Evolutionary conservation across 345 rosid genomes (phyloP).

Genomic region (Dipteronia sinensis): DNA sequence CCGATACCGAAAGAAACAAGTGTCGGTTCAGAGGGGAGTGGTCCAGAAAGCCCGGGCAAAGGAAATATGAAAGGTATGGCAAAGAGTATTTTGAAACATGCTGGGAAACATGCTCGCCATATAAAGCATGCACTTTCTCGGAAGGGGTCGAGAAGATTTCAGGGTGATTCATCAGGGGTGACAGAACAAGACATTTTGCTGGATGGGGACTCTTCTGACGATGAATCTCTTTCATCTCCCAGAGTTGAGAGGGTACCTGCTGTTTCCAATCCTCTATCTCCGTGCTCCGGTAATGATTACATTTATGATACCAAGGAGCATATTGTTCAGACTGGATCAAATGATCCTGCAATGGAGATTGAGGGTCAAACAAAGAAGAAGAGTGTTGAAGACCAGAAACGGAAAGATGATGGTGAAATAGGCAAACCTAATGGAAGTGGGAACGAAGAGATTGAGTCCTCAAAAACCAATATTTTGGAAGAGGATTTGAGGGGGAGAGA

Average conservation of each 20-base stretch:
- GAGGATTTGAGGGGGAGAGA: slow-evolving; percentile 16
- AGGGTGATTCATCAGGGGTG: slow-evolving; percentile 22
- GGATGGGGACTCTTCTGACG: slow-evolving; percentile 54
- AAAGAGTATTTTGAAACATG: slow-evolving; percentile 63
- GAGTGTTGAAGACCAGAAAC: slow-evolving; percentile 22
- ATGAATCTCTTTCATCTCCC: slow-evolving; percentile 40
- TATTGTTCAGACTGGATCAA: slow-evolving; percentile 22
- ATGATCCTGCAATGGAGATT: slow-evolving; percentile 27
- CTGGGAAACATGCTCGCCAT: slow-evolving; percentile 57
- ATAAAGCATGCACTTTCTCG: slow-evolving; percentile 65
- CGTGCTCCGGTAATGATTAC: slow-evolving; percentile 9
- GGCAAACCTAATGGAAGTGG: slow-evolving; percentile 20
- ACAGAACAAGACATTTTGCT: slow-evolving; percentile 33
- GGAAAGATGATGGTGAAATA: slow-evolving; percentile 14
- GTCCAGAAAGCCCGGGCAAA: slow-evolving; percentile 47
- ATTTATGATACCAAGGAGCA: slow-evolving; percentile 27
- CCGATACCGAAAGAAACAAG: slow-evolving; percentile 34
- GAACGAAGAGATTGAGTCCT: slow-evolving; percentile 7
- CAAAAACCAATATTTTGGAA: slow-evolving; percentile 21
- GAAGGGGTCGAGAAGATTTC: slow-evolving; percentile 58
- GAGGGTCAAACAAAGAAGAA: slow-evolving; percentile 25
- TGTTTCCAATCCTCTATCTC: slow-evolving; percentile 24
- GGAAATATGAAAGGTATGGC: slow-evolving; percentile 60
- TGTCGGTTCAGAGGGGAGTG: slow-evolving; percentile 41
- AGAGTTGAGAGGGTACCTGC: slow-evolving; percentile 28